Evolutionary conservation across 768 basidiomycete species (phyloP).

Genomic region (Suillus subluteus): DNA sequence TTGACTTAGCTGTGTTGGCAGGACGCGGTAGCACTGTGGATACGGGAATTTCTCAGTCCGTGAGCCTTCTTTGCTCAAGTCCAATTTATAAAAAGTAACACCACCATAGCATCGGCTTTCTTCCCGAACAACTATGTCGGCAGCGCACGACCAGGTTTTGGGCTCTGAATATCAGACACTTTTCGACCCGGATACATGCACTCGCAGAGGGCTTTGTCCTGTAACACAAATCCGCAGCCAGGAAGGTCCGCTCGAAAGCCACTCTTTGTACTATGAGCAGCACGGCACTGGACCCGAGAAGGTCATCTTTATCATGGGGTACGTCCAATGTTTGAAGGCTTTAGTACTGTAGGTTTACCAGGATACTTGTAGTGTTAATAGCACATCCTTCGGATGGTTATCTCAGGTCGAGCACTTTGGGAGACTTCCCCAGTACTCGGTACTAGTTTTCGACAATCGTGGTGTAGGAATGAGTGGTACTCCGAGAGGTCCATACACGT

Average conservation of each 20-base stretch:
- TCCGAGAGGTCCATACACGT: conserved; percentile 81
- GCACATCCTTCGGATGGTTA: conserved; percentile 64
- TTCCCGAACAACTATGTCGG: conserved; percentile 10
- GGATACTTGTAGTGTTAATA: conserved; percentile 54
- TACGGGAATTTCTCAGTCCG: not conserved
- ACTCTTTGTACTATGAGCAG: conserved; percentile 79
- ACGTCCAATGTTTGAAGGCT: conserved; percentile 5
- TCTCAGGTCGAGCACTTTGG: conserved; percentile 69
- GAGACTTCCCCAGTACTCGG: conserved; percentile 52
- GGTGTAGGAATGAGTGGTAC: conserved; percentile 78
- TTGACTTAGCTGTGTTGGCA: no score
- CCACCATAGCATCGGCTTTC: not conserved
- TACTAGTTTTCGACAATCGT: conserved; percentile 83
- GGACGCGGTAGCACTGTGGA: not conserved
- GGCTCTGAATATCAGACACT: conserved; percentile 40
- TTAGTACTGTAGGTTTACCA: not conserved
- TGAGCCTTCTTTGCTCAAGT: not conserved
- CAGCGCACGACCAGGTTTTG: conserved; percentile 17
- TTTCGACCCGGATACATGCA: conserved; percentile 64
- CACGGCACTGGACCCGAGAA: conserved; percentile 72
- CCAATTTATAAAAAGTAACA: not conserved
- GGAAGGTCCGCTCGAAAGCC: conserved; percentile 57
- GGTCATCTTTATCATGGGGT: conserved; percentile 81
- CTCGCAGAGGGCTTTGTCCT: conserved; percentile 76
- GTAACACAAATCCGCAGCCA: conserved; percentile 57